phyloP scores from a whole-genome alignment of 2,329 filamentous ascomycete species.

The Paecilomyces sp. region DNA sequence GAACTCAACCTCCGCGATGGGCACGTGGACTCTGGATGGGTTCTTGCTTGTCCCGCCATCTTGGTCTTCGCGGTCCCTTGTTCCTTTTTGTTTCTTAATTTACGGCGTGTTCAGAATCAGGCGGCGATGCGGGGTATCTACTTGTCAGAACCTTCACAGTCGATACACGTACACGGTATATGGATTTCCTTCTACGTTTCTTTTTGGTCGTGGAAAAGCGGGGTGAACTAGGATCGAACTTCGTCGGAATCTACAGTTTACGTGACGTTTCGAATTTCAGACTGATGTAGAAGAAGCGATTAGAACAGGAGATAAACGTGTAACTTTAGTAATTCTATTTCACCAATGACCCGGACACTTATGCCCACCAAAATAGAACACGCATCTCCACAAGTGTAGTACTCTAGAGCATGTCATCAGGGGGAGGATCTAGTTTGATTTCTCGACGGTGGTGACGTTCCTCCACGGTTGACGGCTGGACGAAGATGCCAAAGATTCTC shows the following conservation, averaged over 20 bases:
- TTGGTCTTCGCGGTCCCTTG: conserved; percentile 4
- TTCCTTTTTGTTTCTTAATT: background rate
- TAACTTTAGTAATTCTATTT: background rate
- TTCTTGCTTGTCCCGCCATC: conserved; percentile 2
- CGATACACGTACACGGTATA: conserved; percentile 11
- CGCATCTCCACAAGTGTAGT: background rate
- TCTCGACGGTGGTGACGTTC: background rate
- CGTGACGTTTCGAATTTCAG: background rate
- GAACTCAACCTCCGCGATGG: conserved; percentile 13
- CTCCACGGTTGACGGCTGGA: background rate
- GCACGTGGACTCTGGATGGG: conserved; percentile 8
- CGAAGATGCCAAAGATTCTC: background rate
- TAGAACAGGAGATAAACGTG: background rate
- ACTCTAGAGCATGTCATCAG: background rate
- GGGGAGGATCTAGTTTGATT: background rate
- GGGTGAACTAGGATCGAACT: background rate
- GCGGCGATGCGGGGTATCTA: conserved; percentile 7
- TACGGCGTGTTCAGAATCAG: conserved; percentile 10
- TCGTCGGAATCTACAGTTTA: background rate
- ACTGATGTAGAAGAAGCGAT: background rate
- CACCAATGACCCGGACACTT: background rate
- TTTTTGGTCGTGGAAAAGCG: background rate
- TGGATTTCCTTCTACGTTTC: conserved; percentile 2
- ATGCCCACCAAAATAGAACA: background rate
- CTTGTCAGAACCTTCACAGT: background rate